Conservation (phyloP, 2,329 filamentous ascomycete species). For the Sporothrix protearum region DNA sequence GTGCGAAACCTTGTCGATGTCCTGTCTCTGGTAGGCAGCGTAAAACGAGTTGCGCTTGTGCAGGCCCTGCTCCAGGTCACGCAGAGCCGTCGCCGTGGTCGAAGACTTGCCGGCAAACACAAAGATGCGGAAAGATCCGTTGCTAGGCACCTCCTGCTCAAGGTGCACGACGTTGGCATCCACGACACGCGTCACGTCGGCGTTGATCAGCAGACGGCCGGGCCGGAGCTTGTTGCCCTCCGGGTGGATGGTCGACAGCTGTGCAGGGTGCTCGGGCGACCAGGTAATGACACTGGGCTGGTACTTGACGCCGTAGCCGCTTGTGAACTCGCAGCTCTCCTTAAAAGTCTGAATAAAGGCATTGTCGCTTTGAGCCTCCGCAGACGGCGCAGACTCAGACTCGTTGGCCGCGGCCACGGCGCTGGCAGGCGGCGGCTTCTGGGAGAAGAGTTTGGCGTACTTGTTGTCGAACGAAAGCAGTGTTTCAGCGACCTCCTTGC, state of each 20-base stretch:
- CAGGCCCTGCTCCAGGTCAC: slow-evolving; percentile 66
- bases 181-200: slow-evolving; percentile 78
- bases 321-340: slow-evolving; percentile 85
- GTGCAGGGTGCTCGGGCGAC: slow-evolving; percentile 67
- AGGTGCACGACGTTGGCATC: slow-evolving; percentile 88
- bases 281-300: slow-evolving; percentile 80
- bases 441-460: slow-evolving; percentile 86
- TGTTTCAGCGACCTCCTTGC: slow-evolving; percentile 78
- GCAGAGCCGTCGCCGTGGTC: slow-evolving; percentile 59
- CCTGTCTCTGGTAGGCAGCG: slow-evolving; percentile 58
- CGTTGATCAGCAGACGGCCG: slow-evolving; percentile 71
- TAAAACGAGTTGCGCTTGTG: slow-evolving; percentile 69
- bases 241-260: slow-evolving; percentile 66
- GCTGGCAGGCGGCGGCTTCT: slow-evolving; percentile 66
- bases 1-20: slow-evolving; percentile 62
- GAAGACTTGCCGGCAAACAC: slow-evolving; percentile 72
- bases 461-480: slow-evolving; percentile 82
- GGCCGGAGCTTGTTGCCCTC: slow-evolving; percentile 63
- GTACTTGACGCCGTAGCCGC: slow-evolving; percentile 86
- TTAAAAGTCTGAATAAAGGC: slow-evolving; percentile 89
- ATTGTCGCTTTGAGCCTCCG: slow-evolving; percentile 50
- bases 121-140: slow-evolving; percentile 83
- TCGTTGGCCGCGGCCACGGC: slow-evolving; percentile 58
- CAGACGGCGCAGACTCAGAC: slow-evolving; percentile 41
- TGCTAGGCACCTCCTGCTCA: slow-evolving; percentile 84